Base-by-base conservation (phyloP, 495 filamentous ascomycete genomes). In the Penicilliopsis zonata region DNA sequence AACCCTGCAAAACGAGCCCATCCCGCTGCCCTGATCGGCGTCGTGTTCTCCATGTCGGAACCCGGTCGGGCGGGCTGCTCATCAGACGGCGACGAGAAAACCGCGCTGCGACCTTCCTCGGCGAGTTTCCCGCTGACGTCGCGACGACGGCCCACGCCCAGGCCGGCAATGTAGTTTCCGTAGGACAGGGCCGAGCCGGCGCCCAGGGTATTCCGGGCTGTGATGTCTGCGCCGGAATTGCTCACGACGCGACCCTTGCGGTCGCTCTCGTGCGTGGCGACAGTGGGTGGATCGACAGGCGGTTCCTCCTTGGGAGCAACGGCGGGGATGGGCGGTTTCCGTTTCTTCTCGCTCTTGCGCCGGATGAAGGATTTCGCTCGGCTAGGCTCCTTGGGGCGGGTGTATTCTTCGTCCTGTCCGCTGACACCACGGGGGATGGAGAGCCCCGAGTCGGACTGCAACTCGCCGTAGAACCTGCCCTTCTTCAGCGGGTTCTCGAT, bases 41-140 rank as follows among this genome's bases (percentile, higher is more conserved):
- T 15, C 23, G 22, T 21, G 41, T 19, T 27, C 29, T 44, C 18
- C 41, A 33, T 15, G 29, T 40, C 9, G 25, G 17, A 20, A 28
- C 36, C 19, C 28, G 30, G 23, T n/a, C n/a, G n/a, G n/a, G n/a
- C n/a, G n/a, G n/a, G n/a, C n/a, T n/a, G n/a, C n/a, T n/a, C n/a
- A 9, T 33, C 19, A 41, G 36, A 9, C 24, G 17, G n/a, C n/a
- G n/a, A n/a, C n/a, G n/a, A n/a, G n/a, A n/a, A n/a, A n/a, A n/a
- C n/a, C n/a, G n/a, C 65, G 2, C 70, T 72, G 24, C 78, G 62
- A 1, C 86, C 86, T 55, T 94, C 86, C 55, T 94, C 86, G 1
- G 77, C 86, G 28, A 83, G 59, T 54, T 84, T 84, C 2, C 85
- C 86, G 44, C 83, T 90, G 7, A 88, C 84, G 43, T 84, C 76